Percentiles rank a stretch among this genome's conserved stretches.
Evolutionary conservation across 148 eudicot species (phyloP).

Genomic region (Nyssa sinensis): DNA sequence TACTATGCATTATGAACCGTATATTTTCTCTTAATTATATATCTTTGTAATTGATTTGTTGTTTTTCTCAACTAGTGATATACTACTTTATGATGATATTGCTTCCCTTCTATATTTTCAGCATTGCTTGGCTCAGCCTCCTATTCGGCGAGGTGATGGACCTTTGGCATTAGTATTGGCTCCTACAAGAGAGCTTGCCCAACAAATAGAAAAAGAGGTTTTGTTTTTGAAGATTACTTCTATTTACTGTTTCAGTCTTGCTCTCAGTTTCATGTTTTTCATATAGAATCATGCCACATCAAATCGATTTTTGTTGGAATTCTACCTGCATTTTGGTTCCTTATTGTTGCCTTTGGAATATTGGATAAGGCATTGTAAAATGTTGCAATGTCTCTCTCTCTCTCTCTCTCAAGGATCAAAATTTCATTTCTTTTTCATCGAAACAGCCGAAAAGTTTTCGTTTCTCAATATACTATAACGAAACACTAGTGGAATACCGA

Average conservation of each 20-base stretch:
- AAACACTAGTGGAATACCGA: no score
- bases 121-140: conserved; percentile 52
- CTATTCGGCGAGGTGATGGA: conserved; percentile 53
- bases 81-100: conserved; percentile 5
- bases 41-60: neutral
- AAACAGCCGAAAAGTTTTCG: no score
- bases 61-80: neutral
- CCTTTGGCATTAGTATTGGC: conserved; percentile 58
- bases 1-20: conserved; percentile 5
- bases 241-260: neutral
- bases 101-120: conserved; percentile 10
- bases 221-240: neutral
- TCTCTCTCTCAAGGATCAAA: no score
- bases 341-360: neutral
- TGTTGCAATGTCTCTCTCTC: no score
- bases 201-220: conserved; percentile 59
- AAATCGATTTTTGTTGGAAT: neutral
- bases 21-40: neutral
- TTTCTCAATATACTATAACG: no score
- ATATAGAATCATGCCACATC: neutral
- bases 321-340: neutral
- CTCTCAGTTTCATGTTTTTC: neutral
- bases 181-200: conserved; percentile 64
- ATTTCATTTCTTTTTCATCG: no score
- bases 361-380: no score